Evolutionary conservation across 768 basidiomycete species (phyloP).

Genomic region (Leccinum variicolor): DNA sequence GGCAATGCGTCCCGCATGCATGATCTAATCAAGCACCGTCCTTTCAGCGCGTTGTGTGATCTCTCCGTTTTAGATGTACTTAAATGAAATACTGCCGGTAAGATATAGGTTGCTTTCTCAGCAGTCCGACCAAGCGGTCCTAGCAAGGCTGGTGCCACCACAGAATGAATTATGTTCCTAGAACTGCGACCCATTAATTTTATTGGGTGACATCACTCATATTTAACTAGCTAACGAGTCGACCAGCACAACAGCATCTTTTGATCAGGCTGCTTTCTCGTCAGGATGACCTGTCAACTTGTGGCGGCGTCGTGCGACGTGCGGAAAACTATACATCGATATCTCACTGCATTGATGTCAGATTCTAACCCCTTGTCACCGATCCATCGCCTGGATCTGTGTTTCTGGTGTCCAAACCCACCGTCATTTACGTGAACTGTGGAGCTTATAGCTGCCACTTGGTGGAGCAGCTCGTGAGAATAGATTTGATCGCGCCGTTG

Average conservation of each 20-base stretch:
- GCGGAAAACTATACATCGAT: not conserved
- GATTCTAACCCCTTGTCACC: not conserved
- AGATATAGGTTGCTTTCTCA: not conserved
- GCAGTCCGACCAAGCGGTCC: not conserved
- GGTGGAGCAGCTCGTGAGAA: not conserved
- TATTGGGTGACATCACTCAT: slow-evolving; percentile 11
- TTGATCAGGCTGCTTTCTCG: not conserved
- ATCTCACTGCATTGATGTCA: not conserved
- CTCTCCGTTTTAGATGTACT: slow-evolving; percentile 8
- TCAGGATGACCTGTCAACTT: not conserved
- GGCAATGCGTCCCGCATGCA: not conserved
- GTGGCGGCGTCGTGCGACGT: not conserved
- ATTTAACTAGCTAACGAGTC: slow-evolving; percentile 1
- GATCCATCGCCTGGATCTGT: slow-evolving; percentile 2
- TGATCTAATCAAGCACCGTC: slow-evolving; percentile 7
- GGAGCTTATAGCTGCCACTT: not conserved
- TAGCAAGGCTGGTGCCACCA: not conserved
- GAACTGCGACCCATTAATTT: not conserved
- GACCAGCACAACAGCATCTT: not conserved
- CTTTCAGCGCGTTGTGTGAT: slow-evolving; percentile 1
- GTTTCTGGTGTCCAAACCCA: not conserved
- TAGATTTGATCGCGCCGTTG: not conserved
- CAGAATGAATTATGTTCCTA: slow-evolving; percentile 3
- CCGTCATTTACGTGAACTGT: not conserved
- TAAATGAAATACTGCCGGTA: not conserved